A percentile compares a stretch with the other conserved stretches of the same genome.
phyloP scores from a whole-genome alignment of 305 asterid species.

The Fraxinus paxiana region DNA sequence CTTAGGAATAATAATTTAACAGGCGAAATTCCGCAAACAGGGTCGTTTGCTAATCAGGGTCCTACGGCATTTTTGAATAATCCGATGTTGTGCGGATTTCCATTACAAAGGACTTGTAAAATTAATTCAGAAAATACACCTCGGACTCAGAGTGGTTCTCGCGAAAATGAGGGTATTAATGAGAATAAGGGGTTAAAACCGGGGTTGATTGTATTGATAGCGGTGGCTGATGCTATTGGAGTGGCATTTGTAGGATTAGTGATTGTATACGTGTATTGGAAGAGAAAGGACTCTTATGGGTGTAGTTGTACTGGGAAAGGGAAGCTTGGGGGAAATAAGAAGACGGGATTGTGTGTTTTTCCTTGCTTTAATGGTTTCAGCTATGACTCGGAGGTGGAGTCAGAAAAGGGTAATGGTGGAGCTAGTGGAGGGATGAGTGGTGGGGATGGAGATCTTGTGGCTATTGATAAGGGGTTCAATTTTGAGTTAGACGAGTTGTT shows the following conservation, averaged over 20 bases:
- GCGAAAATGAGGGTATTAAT: conserved; percentile 23
- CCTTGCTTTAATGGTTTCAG: conserved; percentile 52
- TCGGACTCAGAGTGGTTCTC: conserved; percentile 29
- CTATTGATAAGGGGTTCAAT: conserved; percentile 80
- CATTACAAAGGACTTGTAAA: conserved; percentile 67
- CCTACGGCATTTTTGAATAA: conserved; percentile 84
- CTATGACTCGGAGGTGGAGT: conserved; percentile 63
- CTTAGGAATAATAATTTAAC: conserved; percentile 65
- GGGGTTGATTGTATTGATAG: conserved; percentile 65
- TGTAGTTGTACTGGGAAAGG: conserved; percentile 88
- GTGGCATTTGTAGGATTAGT: conserved; percentile 73
- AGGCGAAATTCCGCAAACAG: conserved; percentile 88
- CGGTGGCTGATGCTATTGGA: conserved; percentile 67
- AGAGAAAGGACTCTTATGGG: conserved; percentile 71
- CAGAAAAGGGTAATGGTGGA: conserved; percentile 61
- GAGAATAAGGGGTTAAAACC: conserved; percentile 63
- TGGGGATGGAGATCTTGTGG: conserved; percentile 81
- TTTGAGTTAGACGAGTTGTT: conserved; percentile 80
- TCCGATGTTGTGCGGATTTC: conserved; percentile 81
- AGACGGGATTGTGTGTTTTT: conserved; percentile 42
- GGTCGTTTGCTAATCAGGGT: conserved; percentile 83
- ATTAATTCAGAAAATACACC: conserved; percentile 40
- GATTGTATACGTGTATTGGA: conserved; percentile 73
- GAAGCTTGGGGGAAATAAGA: conserved; percentile 70
- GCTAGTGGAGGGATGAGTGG: conserved; percentile 54